Percentiles rank a stretch among this genome's conserved stretches.
phyloP scores from a whole-genome alignment of 768 basidiomycete genomes.

The Agrocybe chaxingu region DNA sequence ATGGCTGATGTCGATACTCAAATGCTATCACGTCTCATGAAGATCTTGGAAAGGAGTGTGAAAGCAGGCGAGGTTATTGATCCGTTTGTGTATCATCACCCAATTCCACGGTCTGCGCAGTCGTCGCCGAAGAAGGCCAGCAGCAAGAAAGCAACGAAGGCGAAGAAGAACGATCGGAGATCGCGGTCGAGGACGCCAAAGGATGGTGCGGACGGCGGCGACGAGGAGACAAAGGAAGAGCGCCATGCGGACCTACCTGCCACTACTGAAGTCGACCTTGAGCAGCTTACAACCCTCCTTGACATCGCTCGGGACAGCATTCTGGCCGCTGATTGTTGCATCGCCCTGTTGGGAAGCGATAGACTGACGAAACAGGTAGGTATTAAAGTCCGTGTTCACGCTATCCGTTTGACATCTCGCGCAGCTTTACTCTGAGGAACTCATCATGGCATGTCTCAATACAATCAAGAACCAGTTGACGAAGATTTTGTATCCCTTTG shows the following conservation, averaged over 20 bases:
- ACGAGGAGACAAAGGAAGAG: constrained; percentile 14
- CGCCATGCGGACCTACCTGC: not conserved
- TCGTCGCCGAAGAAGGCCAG: constrained; percentile 51
- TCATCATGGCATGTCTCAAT: constrained; percentile 75
- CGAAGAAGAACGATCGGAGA: constrained; percentile 34
- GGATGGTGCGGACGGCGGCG: constrained; percentile 19
- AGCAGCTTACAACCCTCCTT: constrained; percentile 46
- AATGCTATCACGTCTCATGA: constrained; percentile 62
- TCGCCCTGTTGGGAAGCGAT: constrained; percentile 75
- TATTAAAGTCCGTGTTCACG: not conserved
- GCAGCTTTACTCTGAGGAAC: constrained; percentile 91
- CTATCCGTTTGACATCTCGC: not conserved
- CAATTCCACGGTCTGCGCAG: constrained; percentile 19
- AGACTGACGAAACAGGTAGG: constrained; percentile 83
- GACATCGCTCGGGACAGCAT: constrained; percentile 71
- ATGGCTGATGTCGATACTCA: constrained; percentile 68
- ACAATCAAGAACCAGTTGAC: constrained; percentile 79
- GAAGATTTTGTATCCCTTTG: constrained; percentile 80
- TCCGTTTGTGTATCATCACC: constrained; percentile 49
- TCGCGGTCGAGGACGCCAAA: constrained; percentile 44
- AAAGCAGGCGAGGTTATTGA: constrained; percentile 73
- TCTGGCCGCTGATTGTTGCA: constrained; percentile 78
- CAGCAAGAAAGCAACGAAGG: constrained; percentile 37
- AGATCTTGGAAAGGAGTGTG: constrained; percentile 77
- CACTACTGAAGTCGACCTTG: constrained; percentile 46